Evolutionary conservation across 495 filamentous ascomycete genomes (phyloP).

Genomic region (Aspergillus funiculosus): DNA sequence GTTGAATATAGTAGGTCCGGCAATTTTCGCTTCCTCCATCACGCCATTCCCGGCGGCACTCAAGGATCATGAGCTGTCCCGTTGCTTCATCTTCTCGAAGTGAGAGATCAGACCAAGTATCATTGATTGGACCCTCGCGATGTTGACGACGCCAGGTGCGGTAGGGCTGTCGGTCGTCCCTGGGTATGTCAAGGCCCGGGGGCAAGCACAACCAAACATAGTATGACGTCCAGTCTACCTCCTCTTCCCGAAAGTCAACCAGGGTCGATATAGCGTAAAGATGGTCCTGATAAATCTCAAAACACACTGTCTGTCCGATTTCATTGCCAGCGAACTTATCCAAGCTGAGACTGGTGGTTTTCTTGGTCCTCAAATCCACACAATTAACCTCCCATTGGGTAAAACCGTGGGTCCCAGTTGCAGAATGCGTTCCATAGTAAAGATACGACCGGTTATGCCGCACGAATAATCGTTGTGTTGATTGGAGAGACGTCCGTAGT

Average conservation of each 20-base stretch:
- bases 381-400: constrained; percentile 58
- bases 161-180: constrained; percentile 26
- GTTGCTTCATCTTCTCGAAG: constrained; percentile 59
- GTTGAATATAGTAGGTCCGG: constrained; percentile 63
- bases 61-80: constrained; percentile 55
- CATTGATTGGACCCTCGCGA: constrained; percentile 68
- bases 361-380: constrained; percentile 42
- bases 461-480: constrained; percentile 56
- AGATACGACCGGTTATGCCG: constrained; percentile 60
- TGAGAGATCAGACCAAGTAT: constrained; percentile 66
- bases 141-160: constrained; percentile 63
- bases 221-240: constrained; percentile 63
- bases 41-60: constrained; percentile 68
- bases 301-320: constrained; percentile 62
- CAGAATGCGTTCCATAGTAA: constrained; percentile 61
- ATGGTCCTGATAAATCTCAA: constrained; percentile 62
- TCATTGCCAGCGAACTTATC: constrained; percentile 55
- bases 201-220: constrained; percentile 64
- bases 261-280: constrained; percentile 71
- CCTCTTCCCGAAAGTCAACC: constrained; percentile 56
- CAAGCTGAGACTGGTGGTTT: constrained; percentile 37
- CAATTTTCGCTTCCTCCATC: constrained; percentile 52
- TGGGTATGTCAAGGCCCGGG: constrained; percentile 28
- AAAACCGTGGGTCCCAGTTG: constrained; percentile 43
- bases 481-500: constrained; percentile 35